Conservation (phyloP, 441 rosid species). For the Mallotus repandus region DNA sequence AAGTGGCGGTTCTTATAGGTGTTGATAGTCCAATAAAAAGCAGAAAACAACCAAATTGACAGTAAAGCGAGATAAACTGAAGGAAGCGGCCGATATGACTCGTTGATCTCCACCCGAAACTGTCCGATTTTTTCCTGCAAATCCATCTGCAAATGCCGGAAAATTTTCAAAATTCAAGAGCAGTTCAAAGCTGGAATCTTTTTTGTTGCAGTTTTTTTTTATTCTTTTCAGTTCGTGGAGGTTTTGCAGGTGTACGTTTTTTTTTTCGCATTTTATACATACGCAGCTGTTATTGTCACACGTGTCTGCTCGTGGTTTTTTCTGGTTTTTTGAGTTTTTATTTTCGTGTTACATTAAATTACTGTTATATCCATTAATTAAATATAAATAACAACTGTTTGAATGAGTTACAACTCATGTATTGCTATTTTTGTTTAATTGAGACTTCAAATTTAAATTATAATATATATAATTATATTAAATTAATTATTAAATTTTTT, state of each 20-base stretch:
- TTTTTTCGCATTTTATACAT: not conserved
- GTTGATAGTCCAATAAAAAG: constrained; percentile 81
- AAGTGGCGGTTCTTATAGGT: constrained; percentile 73
- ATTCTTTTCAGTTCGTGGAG: not conserved
- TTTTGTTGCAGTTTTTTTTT: not conserved
- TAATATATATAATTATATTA: too few species aligned
- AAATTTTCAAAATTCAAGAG: constrained; percentile 50
- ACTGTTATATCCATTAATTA: not conserved
- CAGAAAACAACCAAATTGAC: constrained; percentile 69
- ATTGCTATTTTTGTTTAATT: too few species aligned
- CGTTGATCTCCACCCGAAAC: constrained; percentile 46
- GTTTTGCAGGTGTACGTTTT: not conserved
- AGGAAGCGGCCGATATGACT: constrained; percentile 75
- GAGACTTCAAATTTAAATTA: too few species aligned
- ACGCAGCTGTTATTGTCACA: not conserved
- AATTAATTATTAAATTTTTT: too few species aligned
- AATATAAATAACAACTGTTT: too few species aligned
- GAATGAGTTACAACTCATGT: too few species aligned
- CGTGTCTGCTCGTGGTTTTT: not conserved
- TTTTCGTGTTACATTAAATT: not conserved
- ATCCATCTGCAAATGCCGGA: constrained; percentile 31
- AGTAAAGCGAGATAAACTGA: constrained; percentile 63
- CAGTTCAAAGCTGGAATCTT: not conserved
- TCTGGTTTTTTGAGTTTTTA: too few species aligned
- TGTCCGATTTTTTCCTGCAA: constrained; percentile 27